A percentile compares a stretch with the other conserved stretches of the same genome.
Evolutionary conservation across 495 filamentous ascomycete species (phyloP).

Genomic region (Lepraria neglecta): DNA sequence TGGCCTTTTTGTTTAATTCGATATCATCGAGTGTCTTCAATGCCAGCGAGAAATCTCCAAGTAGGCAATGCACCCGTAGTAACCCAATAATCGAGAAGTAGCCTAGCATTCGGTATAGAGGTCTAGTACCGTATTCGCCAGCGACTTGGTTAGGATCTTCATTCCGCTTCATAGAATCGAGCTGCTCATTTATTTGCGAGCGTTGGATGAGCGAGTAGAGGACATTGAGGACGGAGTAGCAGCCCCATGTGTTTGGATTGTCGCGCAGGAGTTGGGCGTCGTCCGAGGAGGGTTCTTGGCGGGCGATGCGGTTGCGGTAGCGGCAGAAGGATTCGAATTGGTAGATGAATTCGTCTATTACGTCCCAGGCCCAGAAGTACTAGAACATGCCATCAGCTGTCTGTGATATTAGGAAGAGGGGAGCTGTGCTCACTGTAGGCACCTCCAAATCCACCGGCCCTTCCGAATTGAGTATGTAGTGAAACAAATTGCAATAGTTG

Average conservation of each 20-base stretch:
- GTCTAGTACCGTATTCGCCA: constrained; percentile 88
- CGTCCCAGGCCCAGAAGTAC: constrained; percentile 99
- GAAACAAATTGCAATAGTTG: constrained; percentile 97
- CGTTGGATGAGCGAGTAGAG: constrained; percentile 98
- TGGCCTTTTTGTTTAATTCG: constrained; percentile 99
- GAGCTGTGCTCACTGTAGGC: constrained; percentile 60
- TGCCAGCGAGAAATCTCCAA: constrained; percentile 96
- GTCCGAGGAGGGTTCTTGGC: constrained; percentile 74
- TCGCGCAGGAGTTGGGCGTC: constrained; percentile 88
- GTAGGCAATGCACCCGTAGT: constrained; percentile 88
- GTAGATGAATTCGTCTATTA: constrained; percentile 99
- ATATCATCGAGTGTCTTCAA: constrained; percentile 99
- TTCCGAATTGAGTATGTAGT: constrained; percentile 97
- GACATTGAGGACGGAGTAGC: constrained; percentile 98
- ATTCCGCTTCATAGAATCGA: constrained; percentile 85
- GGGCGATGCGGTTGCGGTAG: constrained; percentile 85
- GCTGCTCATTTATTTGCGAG: constrained; percentile 95
- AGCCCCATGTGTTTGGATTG: constrained; percentile 98
- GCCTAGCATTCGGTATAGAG: constrained; percentile 93
- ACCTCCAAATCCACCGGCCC: constrained; percentile 94
- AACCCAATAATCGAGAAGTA: constrained; percentile 99
- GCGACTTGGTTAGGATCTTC: constrained; percentile 80
- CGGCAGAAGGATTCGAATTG: constrained; percentile 99
- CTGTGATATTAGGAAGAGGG: constrained; percentile 11
- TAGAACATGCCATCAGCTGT: constrained; percentile 34